phyloP scores from a whole-genome alignment of 805 yeast species.

The Hanseniaspora clermontiae region DNA sequence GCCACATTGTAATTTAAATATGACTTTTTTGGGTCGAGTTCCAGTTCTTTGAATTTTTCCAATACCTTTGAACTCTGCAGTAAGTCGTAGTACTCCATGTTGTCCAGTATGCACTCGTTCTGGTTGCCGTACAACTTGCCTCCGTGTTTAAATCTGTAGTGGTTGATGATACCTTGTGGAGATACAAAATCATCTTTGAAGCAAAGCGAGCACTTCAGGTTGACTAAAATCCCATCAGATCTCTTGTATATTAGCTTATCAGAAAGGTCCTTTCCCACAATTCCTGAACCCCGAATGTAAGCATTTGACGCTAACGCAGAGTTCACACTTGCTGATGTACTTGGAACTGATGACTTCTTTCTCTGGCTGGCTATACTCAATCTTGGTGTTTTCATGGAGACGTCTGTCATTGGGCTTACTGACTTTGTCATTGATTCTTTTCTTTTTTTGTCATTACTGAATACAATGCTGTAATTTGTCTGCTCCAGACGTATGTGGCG shows the following conservation, averaged over 20 bases:
- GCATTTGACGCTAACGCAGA: background rate
- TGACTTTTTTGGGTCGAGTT: constrained; percentile 21
- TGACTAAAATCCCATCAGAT: constrained; percentile 58
- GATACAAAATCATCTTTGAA: constrained; percentile 57
- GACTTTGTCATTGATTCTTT: background rate
- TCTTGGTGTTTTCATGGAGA: background rate
- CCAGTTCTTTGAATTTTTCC: constrained; percentile 21
- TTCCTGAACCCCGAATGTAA: constrained; percentile 28
- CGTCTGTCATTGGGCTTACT: background rate
- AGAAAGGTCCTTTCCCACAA: constrained; percentile 30
- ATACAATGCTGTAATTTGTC: background rate
- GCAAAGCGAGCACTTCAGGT: constrained; percentile 57
- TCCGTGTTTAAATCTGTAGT: constrained; percentile 55
- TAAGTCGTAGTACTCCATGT: constrained; percentile 44
- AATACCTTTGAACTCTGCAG: constrained; percentile 27
- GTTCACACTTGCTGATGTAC: background rate
- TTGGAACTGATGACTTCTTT: background rate
- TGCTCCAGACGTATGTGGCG: background rate
- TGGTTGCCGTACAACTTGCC: constrained; percentile 57
- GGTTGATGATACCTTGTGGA: constrained; percentile 72
- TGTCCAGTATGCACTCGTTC: constrained; percentile 57
- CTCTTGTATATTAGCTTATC: constrained; percentile 46
- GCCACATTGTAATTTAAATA: constrained; percentile 25
- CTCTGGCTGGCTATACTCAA: background rate
- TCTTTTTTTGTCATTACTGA: background rate